Base-by-base conservation (phyloP, 768 basidiomycete genomes). In the Boletus rufocinnamomeus region DNA sequence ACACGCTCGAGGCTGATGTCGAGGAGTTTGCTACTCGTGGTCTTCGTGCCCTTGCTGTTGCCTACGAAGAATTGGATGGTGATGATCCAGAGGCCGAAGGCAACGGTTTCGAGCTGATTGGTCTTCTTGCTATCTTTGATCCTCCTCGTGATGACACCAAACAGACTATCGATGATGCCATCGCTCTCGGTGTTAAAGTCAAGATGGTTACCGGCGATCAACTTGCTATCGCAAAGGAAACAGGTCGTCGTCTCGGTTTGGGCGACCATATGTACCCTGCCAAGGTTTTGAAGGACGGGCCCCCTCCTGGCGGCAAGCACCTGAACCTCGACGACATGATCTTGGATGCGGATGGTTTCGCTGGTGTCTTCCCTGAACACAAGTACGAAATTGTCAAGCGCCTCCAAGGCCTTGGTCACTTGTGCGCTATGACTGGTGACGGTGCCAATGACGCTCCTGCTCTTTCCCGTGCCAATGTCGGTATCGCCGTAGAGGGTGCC, bases 181-280 rank as follows among this genome's bases (percentile, higher is more conserved):
- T 94, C 57, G 88, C 88, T 57, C 93, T 98, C 72, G 96, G 96
- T 75, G 95, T 98, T 68, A 90, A 88, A 74, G 95, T 98, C 74
- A 98, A 98, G 89, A 98, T 98, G 96, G 96, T 98, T 60, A 98
- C 96, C n/a, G 96, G 96, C 82, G 96, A 98, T 74, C 96, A 98
- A 80, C 93, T 98, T 72, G 96, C 96, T 64, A 98, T 98, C 67
- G 96, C 96, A 38, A 98, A 98, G 84, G 96, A 98, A 77, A 98
- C 96, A 61, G 96, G 96, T 59, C 91, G 96, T 74, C 92, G 96
- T 79, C 91, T 98, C 50, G 95, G 96, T 66, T 82, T 98, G 60
- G 96, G 96, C 72, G 96, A 98, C 76, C 95, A 98, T 82, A 98
- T 98, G 96, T 98, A 97, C 81, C 88, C 96, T 44, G 91, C 95